Evolutionary conservation across 306 rosid species (phyloP), one percentile per base, ranked within the genome.

Genomic region (Vigna angularis): DNA sequence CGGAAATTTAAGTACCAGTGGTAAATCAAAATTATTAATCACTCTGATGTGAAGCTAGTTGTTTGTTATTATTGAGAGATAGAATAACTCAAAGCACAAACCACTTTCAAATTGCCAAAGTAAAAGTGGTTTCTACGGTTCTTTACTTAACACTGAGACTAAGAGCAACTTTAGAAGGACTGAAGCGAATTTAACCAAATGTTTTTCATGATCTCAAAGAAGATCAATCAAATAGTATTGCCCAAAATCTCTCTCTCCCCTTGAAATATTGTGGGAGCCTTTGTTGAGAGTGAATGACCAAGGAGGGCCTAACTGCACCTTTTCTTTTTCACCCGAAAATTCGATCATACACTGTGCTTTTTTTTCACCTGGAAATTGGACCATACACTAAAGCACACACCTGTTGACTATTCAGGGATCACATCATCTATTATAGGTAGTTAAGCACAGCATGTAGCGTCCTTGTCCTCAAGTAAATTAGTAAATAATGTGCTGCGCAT

Each of bases 391-490:
- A 42, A 59, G 50, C 53, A 68, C 52, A 59, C 72, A 75, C 26
- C 36, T 10, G 50, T 51, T 61, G 77, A 59, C 81, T 68, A 65
- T 38, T 40, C 50, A 72, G 42, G 51, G 83, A 79, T 72, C 72
- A 72, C 5, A 70, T 14, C 11, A 45, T 68, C 52, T 32, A 45
- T 45, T 65, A 15, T 74, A 51, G 38, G 52, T 32, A 57, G 70
- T 66, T 55, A 80, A 44, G 47, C 24, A 32, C 34, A 62, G 63
- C 66, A 66, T 22, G 75, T 66, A 40, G 74, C 7, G 80, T 74
- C 80, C 55, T 48, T 66, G 16, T 74, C 79, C 65, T 20, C 61
- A 74, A 55, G 50, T 28, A 48, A 73, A 80, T 73, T 65, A 55
- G 53, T 52, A 30, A 71, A 63, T 55, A 62, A 63, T 65, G 61